Evolutionary conservation across 805 yeast genomes (phyloP).

Genomic region (Cyberlindnera maclurae): DNA sequence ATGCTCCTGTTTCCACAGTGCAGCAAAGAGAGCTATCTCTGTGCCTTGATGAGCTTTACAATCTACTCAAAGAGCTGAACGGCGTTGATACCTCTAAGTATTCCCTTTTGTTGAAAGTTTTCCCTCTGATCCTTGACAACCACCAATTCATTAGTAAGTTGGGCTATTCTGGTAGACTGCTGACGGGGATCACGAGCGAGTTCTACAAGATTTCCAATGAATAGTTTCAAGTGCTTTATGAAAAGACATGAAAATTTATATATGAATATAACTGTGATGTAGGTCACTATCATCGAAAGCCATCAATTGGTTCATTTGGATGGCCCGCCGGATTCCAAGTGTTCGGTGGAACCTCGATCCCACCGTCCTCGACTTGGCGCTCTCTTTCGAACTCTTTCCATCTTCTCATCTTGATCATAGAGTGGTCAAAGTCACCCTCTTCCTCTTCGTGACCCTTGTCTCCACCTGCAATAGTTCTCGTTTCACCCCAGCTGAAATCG

Average conservation of each 20-base stretch:
- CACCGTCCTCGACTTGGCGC: conserved; percentile 13
- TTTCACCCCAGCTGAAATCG: conserved; percentile 95
- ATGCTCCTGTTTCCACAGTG: conserved; percentile 58
- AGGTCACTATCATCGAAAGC: too few relatives aligned
- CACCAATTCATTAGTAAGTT: conserved; percentile 15
- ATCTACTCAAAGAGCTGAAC: conserved; percentile 17
- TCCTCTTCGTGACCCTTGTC: conserved; percentile 61
- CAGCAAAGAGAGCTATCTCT: conserved; percentile 56
- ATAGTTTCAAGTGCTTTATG: background rate
- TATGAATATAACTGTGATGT: background rate
- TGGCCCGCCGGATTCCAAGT: conserved; percentile 23
- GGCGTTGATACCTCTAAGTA: conserved; percentile 2
- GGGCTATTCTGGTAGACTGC: conserved; percentile 7
- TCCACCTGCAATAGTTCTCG: conserved; percentile 70
- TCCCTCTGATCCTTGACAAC: conserved; percentile 21
- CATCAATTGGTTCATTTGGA: too few relatives aligned
- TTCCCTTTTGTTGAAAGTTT: conserved; percentile 10
- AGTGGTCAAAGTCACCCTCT: conserved; percentile 87
- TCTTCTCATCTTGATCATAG: conserved; percentile 80
- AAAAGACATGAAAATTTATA: background rate
- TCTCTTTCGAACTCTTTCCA: conserved; percentile 93
- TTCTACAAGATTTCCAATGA: conserved; percentile 18
- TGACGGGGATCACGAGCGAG: conserved; percentile 20
- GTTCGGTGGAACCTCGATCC: conserved; percentile 19
- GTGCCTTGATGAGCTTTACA: conserved; percentile 37